Conservation (phyloP, 192 early-diverging fungal genomes). For the Allomyces arbusculus region DNA sequence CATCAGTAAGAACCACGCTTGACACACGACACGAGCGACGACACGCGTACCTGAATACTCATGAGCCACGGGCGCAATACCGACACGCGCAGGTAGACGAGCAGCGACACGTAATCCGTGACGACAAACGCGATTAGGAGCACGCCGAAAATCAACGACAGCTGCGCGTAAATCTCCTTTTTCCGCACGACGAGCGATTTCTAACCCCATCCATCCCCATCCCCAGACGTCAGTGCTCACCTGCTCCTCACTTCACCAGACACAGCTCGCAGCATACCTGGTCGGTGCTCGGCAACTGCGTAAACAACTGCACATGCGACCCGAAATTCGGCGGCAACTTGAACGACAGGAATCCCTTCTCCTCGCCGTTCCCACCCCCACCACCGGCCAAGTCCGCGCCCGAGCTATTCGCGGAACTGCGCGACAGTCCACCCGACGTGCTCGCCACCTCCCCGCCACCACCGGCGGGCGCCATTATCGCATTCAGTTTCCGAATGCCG, state of each 20-base stretch:
- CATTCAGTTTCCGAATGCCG: not conserved
- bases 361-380: not conserved
- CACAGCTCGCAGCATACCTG: no score
- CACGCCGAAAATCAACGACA: slow-evolving; percentile 5
- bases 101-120: slow-evolving; percentile 4
- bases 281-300: not conserved
- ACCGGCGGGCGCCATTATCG: not conserved
- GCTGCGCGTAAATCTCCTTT: slow-evolving; percentile 9
- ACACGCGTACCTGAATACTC: slow-evolving; percentile 3
- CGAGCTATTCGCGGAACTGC: not conserved
- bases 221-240: no score
- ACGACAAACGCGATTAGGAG: slow-evolving; percentile 6
- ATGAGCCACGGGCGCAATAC: slow-evolving; percentile 6
- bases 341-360: not conserved
- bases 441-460: not conserved
- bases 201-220: not conserved
- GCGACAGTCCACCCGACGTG: not conserved
- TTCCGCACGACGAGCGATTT: not conserved
- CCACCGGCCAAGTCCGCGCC: not conserved
- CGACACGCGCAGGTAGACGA: slow-evolving; percentile 1
- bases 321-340: not conserved
- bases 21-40: not conserved
- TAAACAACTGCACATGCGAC: not conserved
- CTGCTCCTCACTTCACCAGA: no score
- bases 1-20: not conserved